A percentile compares a stretch with the other conserved stretches of the same genome.
Evolutionary conservation across 768 basidiomycete species (phyloP).

Genomic region (Trametes elegans): DNA sequence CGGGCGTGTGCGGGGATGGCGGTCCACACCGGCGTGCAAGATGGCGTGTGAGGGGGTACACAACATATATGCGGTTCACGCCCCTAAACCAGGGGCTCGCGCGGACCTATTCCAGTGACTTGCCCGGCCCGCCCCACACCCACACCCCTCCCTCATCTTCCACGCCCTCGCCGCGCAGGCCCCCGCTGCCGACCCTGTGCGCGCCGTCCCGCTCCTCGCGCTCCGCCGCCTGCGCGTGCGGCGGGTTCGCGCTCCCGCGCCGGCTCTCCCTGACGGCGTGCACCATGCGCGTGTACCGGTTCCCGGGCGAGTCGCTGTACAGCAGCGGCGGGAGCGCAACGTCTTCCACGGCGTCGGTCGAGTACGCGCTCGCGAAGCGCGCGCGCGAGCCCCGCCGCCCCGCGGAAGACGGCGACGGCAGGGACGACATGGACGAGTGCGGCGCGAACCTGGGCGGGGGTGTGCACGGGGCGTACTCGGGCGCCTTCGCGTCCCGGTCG

Average conservation of each 20-base stretch:
- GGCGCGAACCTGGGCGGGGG: slow-evolving; percentile 12
- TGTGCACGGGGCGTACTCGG: not conserved
- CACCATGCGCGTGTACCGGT: slow-evolving; percentile 7
- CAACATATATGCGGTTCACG: too few relatives aligned
- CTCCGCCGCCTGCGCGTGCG: not conserved
- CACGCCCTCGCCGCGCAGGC: not conserved
- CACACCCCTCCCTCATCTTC: slow-evolving; percentile 8
- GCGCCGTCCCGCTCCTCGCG: not conserved
- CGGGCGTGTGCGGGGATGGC: too few relatives aligned
- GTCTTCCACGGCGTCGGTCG: not conserved
- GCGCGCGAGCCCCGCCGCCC: not conserved
- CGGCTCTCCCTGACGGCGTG: not conserved
- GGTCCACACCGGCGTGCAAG: too few relatives aligned
- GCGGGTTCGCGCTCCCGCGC: not conserved
- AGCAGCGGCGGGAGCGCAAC: not conserved
- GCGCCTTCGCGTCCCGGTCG: not conserved
- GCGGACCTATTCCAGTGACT: too few relatives aligned
- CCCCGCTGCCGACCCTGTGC: not conserved
- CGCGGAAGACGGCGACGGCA: not conserved
- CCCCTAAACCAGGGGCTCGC: too few relatives aligned
- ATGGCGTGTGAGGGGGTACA: too few relatives aligned
- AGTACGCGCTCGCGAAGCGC: not conserved
- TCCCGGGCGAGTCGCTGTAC: not conserved
- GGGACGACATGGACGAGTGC: not conserved
- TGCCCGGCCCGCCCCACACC: slow-evolving; percentile 5